Conservation (phyloP, 331 rosid genomes). For the Rosa hybrid region DNA sequence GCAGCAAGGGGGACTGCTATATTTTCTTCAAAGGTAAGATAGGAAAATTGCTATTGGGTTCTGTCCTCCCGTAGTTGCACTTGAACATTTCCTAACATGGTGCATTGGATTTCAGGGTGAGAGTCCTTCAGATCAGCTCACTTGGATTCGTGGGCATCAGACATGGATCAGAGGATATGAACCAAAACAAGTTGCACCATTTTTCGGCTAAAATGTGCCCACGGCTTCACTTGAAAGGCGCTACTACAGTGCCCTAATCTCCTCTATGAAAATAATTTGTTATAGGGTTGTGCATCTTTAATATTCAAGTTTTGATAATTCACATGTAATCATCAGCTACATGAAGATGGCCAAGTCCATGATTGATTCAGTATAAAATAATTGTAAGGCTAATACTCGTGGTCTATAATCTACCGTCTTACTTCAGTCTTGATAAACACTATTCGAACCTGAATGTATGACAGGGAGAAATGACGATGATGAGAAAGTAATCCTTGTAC, state of each 20-base stretch:
- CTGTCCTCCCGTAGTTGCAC: not conserved
- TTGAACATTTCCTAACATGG: slow-evolving; percentile 30
- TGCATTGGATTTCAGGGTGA: slow-evolving; percentile 54
- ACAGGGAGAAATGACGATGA: not conserved
- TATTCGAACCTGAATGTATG: not conserved
- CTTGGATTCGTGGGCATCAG: slow-evolving; percentile 70
- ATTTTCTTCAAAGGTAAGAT: slow-evolving; percentile 59
- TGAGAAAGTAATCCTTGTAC: not conserved
- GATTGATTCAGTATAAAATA: not conserved
- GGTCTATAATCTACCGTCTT: not conserved
- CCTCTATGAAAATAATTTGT: slow-evolving; percentile 8
- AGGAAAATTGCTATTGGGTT: slow-evolving; percentile 1
- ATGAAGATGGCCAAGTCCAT: not conserved
- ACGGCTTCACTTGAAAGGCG: slow-evolving; percentile 18
- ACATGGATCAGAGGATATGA: slow-evolving; percentile 48
- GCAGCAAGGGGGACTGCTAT: slow-evolving; percentile 36
- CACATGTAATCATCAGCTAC: slow-evolving; percentile 4
- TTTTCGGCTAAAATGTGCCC: slow-evolving; percentile 36
- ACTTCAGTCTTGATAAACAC: not conserved
- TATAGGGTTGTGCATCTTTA: not conserved
- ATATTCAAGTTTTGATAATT: slow-evolving; percentile 1
- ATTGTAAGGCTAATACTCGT: not conserved
- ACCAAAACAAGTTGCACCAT: slow-evolving; percentile 33
- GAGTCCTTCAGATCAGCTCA: slow-evolving; percentile 34
- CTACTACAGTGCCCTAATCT: not conserved